Evolutionary conservation across 169 alveolate species (phyloP), one percentile per base, ranked within the genome.

Genomic region (Perkinsus olseni): DNA sequence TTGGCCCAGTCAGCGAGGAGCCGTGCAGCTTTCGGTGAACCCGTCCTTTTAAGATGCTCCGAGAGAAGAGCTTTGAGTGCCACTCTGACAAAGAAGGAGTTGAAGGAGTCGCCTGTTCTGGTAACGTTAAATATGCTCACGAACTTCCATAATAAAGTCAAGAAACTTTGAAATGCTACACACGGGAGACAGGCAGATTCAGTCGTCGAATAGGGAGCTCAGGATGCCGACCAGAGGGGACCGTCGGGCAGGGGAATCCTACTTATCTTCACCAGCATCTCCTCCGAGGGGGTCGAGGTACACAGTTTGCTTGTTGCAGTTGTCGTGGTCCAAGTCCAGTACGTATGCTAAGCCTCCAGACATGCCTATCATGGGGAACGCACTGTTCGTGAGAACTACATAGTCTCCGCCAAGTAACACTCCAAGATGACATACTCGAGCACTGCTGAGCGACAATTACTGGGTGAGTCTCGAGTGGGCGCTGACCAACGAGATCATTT

Each of bases 341-440:
- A 95, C 95, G 93, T 94, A 96, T 13, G 97, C 96, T 45, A 95
- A 91, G 74, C 98, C 98, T 11, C 98, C 98, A 92, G 97, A 95
- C 98, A 96, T 96, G 31, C 82, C 82, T 62, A 28, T 40, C 11
- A 40, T 40, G 11, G 11, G 21, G 21, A 40, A 40, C 3, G 50
- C 50, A 40, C 3, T 40, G 50, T 40, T 40, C 3, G 3, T 40
- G 50, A 6, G 50, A 40, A 40, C 3, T 11, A 3, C 50, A 40
- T 6, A 40, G 50, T n/a, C n/a, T n/a, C n/a, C n/a, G n/a, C n/a
- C n/a, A n/a, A n/a, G n/a, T n/a, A n/a, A n/a, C n/a, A n/a, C n/a
- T n/a, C n/a, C n/a, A n/a, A n/a, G n/a, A n/a, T n/a, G n/a, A n/a
- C n/a, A n/a, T n/a, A n/a, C n/a, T n/a, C n/a, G n/a, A n/a, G n/a